Evolutionary conservation across 2,329 filamentous ascomycete genomes (phyloP).

Genomic region (Bipolaris oryzae): DNA sequence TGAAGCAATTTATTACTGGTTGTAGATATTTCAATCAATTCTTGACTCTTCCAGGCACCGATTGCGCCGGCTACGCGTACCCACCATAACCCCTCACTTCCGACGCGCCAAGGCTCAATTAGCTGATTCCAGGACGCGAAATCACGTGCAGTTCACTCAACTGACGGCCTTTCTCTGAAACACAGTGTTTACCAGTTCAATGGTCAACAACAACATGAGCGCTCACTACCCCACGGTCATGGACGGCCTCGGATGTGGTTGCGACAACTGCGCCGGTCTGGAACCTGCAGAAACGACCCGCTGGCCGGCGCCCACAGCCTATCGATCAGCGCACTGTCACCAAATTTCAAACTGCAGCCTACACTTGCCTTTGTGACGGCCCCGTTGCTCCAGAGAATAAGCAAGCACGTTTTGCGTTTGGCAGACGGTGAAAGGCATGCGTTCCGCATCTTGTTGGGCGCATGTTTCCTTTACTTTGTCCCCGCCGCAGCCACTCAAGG

Average conservation of each 20-base stretch:
- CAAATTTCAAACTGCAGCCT: slow-evolving; percentile 37
- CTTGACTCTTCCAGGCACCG: neutral
- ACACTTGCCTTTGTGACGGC: slow-evolving; percentile 13
- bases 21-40: neutral
- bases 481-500: slow-evolving; percentile 29
- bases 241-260: slow-evolving; percentile 25
- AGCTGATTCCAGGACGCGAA: slow-evolving; percentile 9
- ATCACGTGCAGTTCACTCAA: slow-evolving; percentile 21
- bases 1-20: neutral
- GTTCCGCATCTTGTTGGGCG: slow-evolving; percentile 18
- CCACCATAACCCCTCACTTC: neutral
- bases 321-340: slow-evolving; percentile 33
- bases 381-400: slow-evolving; percentile 24
- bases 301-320: slow-evolving; percentile 35
- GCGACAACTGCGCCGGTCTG: slow-evolving; percentile 23
- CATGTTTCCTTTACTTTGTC: slow-evolving; percentile 37
- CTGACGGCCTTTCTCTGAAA: slow-evolving; percentile 18
- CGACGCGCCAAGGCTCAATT: slow-evolving; percentile 7
- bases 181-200: slow-evolving; percentile 20
- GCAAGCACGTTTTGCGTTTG: slow-evolving; percentile 13
- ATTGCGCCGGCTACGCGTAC: neutral
- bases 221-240: slow-evolving; percentile 13
- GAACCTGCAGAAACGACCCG: slow-evolving; percentile 21
- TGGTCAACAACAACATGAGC: slow-evolving; percentile 23
- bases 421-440: slow-evolving; percentile 11